Conservation (phyloP, 495 filamentous ascomycete species). For the Recurvomyces mirabilis region DNA sequence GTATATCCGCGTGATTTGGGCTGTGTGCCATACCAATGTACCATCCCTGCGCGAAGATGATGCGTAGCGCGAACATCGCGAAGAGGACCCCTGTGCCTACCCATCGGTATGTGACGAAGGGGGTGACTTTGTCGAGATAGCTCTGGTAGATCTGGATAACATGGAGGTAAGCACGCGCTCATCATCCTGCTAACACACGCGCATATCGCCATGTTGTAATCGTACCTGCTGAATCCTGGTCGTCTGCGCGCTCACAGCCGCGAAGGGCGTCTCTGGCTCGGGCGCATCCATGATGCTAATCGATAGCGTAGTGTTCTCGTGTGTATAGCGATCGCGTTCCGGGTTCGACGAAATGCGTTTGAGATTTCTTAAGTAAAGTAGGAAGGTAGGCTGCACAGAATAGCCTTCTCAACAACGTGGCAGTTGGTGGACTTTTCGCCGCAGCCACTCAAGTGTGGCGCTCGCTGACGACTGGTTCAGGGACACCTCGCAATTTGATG, state of each 20-base stretch:
- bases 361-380: too few species aligned
- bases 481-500: too few species aligned
- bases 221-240: conserved; percentile 50
- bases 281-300: conserved; percentile 54
- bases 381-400: too few species aligned
- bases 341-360: neutral
- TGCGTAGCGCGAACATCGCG: conserved; percentile 72
- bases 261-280: conserved; percentile 77
- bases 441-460: too few species aligned
- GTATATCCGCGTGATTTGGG: neutral
- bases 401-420: too few species aligned
- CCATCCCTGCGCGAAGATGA: conserved; percentile 89
- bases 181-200: too few species aligned
- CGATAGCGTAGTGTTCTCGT: neutral
- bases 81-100: conserved; percentile 63
- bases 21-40: conserved; percentile 70
- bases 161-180: too few species aligned
- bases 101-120: conserved; percentile 82
- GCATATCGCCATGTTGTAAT: too few species aligned
- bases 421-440: too few species aligned
- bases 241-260: conserved; percentile 73
- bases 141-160: conserved; percentile 78
- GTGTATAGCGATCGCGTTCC: neutral
- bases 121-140: conserved; percentile 83
- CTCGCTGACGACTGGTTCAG: too few species aligned